phyloP scores from a whole-genome alignment of 176 grass and related monocot species.

The Carex kokanica region DNA sequence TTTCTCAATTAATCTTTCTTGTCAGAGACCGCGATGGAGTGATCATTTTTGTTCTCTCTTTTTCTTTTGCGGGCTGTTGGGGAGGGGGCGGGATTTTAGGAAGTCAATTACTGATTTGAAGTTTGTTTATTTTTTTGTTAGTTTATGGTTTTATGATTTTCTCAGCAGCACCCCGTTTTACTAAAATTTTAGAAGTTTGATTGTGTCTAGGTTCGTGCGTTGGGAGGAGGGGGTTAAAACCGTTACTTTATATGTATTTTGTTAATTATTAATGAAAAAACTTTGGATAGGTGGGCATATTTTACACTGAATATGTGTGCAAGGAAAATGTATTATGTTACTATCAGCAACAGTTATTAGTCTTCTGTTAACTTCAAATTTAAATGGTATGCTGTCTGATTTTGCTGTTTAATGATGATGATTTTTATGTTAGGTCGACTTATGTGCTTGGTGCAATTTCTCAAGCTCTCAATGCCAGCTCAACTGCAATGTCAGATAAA shows the following conservation, averaged over 20 bases:
- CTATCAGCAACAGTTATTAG: not conserved
- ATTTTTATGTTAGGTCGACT: not conserved
- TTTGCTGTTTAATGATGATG: not conserved
- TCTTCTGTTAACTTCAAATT: not conserved
- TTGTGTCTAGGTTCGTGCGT: not conserved
- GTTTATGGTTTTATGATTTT: not conserved
- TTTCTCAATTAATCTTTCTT: not conserved
- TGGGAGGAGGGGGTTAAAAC: not conserved
- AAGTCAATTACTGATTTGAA: not conserved
- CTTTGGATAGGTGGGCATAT: not conserved
- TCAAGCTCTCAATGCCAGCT: not conserved
- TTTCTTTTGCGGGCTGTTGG: not conserved
- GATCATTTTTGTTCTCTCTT: not conserved
- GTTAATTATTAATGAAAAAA: not conserved
- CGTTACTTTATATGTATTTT: not conserved
- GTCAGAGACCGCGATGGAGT: not conserved
- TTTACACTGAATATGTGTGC: not conserved
- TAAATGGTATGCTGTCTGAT: not conserved
- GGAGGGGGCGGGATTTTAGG: not conserved
- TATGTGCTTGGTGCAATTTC: conserved; percentile 11
- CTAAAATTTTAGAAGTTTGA: not conserved
- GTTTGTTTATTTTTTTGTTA: not conserved
- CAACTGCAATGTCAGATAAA: not conserved
- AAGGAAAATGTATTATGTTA: not conserved
- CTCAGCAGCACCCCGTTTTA: not conserved